Conservation (phyloP, 371 early-diverging fungal genomes). For the Haplosporangium sp. region DNA sequence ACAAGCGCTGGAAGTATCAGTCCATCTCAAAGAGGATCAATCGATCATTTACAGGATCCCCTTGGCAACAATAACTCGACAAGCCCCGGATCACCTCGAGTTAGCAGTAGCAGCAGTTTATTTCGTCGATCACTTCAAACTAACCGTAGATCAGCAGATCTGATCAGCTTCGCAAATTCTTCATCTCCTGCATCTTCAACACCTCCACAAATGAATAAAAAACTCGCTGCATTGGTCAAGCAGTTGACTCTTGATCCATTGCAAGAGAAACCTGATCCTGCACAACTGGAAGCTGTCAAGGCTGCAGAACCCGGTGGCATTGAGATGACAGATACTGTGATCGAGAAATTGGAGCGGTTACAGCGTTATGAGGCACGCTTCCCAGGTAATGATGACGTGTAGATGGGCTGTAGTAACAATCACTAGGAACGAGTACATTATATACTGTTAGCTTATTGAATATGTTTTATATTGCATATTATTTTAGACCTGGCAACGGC, state of each 20-base stretch:
- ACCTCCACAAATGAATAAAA: constrained; percentile 13
- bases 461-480: background rate
- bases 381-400: constrained; percentile 40
- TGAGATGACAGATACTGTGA: constrained; percentile 43
- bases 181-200: constrained; percentile 15
- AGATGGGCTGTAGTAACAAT: background rate
- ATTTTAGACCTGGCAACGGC: constrained; percentile 41
- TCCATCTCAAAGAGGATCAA: constrained; percentile 29
- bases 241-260: constrained; percentile 45
- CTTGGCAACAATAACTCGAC: background rate
- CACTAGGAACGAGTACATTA: no score
- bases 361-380: constrained; percentile 57
- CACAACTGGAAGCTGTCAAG: constrained; percentile 41
- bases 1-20: constrained; percentile 15
- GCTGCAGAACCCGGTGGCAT: constrained; percentile 40
- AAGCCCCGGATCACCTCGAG: constrained; percentile 12
- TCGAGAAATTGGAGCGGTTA: constrained; percentile 49
- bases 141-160: constrained; percentile 31
- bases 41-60: constrained; percentile 22
- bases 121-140: constrained; percentile 42
- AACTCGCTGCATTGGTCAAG: constrained; percentile 26
- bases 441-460: no score
- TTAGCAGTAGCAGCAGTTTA: constrained; percentile 18
- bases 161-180: constrained; percentile 42
- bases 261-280: constrained; percentile 49